These are phyloP conservation scores for Diplosphaera chodatii DNA, from an alignment of 139 green algal species.

Conservation along the genomic window DNA sequence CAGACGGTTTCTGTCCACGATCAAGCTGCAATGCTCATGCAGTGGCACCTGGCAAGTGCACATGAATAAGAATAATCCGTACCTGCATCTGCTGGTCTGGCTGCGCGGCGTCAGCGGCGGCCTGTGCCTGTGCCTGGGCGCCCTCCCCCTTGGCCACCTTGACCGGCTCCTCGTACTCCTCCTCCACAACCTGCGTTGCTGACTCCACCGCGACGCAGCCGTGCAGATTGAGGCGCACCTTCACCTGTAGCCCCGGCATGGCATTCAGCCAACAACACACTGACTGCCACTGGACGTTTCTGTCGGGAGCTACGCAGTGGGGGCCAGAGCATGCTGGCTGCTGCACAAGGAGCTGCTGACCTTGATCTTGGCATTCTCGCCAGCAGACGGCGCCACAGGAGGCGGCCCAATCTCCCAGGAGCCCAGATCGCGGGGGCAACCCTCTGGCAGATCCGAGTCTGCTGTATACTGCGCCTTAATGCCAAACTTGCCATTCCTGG, in stretches of 20 bases:
- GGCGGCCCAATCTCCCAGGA: constrained; percentile 45
- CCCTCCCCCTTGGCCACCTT: neutral
- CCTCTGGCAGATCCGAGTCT: constrained; percentile 50
- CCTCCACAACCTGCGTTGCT: constrained; percentile 73
- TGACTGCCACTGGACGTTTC: no score
- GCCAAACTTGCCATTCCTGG: constrained; percentile 49
- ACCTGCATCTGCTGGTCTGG: constrained; percentile 4
- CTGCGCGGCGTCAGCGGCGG: constrained; percentile 2
- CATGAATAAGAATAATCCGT: no score
- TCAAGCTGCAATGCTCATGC: no score
- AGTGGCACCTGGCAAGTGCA: no score
- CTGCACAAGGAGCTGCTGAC: no score
- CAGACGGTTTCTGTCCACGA: no score
- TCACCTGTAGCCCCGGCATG: no score
- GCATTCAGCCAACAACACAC: no score
- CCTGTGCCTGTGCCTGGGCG: constrained; percentile 38
- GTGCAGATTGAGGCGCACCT: constrained; percentile 86
- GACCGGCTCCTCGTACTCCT: constrained; percentile 60
- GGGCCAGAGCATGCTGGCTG: no score
- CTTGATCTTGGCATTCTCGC: constrained; percentile 81
- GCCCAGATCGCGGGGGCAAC: constrained; percentile 33
- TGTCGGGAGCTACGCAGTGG: no score
- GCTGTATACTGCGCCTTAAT: constrained; percentile 66
- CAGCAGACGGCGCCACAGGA: constrained; percentile 12
- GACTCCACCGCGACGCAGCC: constrained; percentile 75